A percentile compares a stretch with the other conserved stretches of the same genome.
Evolutionary conservation across 345 rosid genomes (phyloP).

Genomic region (Hevea brasiliensis): DNA sequence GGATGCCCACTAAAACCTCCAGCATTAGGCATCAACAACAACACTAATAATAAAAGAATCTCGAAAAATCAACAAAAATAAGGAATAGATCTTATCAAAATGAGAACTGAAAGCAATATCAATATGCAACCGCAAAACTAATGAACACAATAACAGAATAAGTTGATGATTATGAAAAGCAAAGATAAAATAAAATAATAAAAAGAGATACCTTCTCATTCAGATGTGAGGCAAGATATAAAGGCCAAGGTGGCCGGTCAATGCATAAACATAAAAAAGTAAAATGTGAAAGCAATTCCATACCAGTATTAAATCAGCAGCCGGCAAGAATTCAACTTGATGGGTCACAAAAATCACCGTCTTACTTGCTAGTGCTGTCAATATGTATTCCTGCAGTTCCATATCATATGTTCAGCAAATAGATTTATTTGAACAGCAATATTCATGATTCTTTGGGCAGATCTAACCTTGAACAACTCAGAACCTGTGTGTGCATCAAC

Average conservation of each 20-base stretch:
- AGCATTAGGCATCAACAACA: not conserved
- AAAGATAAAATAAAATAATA: not conserved
- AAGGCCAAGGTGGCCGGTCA: not conserved
- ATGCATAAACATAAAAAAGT: conserved; percentile 15
- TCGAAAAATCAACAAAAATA: not conserved
- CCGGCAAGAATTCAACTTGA: conserved; percentile 97
- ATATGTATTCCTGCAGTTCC: conserved; percentile 82
- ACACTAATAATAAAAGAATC: no score
- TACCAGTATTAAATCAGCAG: conserved; percentile 96
- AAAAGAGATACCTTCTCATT: not conserved
- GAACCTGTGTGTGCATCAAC: conserved; percentile 99
- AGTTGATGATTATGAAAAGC: not conserved
- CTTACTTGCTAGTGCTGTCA: conserved; percentile 77
- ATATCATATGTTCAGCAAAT: conserved; percentile 32
- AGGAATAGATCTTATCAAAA: not conserved
- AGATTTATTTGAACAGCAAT: conserved; percentile 12
- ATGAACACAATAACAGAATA: not conserved
- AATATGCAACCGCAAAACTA: no score
- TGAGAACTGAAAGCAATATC: not conserved
- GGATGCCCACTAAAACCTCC: not conserved
- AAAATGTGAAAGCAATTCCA: conserved; percentile 29
- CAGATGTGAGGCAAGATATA: not conserved
- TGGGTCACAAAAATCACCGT: conserved; percentile 96
- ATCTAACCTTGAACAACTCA: conserved; percentile 79
- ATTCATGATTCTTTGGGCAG: conserved; percentile 6